These are phyloP conservation scores for Bacidia rubella DNA, from an alignment of 495 filamentous ascomycete species.

Conservation along the genomic window DNA sequence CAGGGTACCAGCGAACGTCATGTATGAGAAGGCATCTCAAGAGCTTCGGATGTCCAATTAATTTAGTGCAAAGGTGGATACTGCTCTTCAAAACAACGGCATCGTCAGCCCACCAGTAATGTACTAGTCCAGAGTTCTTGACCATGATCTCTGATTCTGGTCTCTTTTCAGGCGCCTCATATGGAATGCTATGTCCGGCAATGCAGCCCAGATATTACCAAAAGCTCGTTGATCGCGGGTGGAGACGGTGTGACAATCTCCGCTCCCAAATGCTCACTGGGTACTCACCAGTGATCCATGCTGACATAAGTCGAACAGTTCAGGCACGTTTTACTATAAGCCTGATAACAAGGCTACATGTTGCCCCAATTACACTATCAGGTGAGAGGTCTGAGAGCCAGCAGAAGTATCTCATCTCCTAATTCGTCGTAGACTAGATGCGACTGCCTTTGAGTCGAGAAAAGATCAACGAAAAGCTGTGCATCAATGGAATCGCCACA, in stretches of 20 bases:
- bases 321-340: conserved; percentile 78
- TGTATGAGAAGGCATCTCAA: neutral
- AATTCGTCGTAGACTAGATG: conserved; percentile 44
- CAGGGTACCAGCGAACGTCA: conserved; percentile 12
- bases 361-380: conserved; percentile 91
- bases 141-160: neutral
- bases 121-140: neutral
- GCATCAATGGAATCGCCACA: conserved; percentile 78
- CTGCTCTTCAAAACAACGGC: conserved; percentile 23
- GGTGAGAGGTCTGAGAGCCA: conserved; percentile 30
- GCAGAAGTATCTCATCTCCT: conserved; percentile 6
- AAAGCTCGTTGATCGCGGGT: conserved; percentile 69
- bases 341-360: conserved; percentile 72
- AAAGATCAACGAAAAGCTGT: conserved; percentile 77
- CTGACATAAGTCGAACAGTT: conserved; percentile 36
- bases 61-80: conserved; percentile 28
- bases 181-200: conserved; percentile 58
- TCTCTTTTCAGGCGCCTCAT: conserved; percentile 55
- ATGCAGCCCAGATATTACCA: conserved; percentile 68
- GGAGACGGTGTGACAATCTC: conserved; percentile 53
- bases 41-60: neutral
- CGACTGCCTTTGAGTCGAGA: conserved; percentile 50
- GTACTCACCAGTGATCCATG: conserved; percentile 15
- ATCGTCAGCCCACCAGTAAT: conserved; percentile 16
- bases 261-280: neutral